Conservation (phyloP, 768 basidiomycete species). For the Fistulinella prunicolor region DNA sequence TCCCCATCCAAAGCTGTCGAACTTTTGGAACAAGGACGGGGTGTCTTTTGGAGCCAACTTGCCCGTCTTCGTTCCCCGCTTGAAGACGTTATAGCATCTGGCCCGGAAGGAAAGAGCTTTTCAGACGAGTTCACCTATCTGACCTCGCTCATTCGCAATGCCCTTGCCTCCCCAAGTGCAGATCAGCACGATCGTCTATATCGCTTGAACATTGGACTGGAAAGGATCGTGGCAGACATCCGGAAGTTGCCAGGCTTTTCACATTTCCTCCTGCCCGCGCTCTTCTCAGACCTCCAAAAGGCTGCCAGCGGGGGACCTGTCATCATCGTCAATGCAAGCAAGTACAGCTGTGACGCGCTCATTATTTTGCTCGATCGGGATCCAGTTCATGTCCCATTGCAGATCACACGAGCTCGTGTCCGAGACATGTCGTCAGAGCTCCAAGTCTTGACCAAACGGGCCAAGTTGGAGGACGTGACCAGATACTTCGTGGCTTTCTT, state of each 20-base stretch:
- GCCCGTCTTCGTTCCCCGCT: too few relatives aligned
- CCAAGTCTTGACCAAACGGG: not conserved
- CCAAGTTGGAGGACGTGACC: not conserved
- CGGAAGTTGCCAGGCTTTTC: not conserved
- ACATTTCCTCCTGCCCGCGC: not conserved
- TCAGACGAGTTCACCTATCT: too few relatives aligned
- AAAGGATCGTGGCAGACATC: not conserved
- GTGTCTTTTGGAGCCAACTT: too few relatives aligned
- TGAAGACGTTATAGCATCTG: too few relatives aligned
- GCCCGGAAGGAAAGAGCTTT: too few relatives aligned
- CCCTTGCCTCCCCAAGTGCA: too few relatives aligned
- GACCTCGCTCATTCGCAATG: too few relatives aligned
- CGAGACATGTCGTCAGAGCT: not conserved
- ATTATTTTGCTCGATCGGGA: not conserved
- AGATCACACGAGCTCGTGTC: not conserved
- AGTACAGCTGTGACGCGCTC: not conserved
- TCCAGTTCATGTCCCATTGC: not conserved
- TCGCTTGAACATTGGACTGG: not conserved
- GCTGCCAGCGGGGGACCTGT: not conserved
- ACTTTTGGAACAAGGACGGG: too few relatives aligned
- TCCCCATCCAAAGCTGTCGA: too few relatives aligned
- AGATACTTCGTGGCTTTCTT: not conserved
- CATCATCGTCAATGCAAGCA: not conserved
- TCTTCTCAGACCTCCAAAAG: not conserved
- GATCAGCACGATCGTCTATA: not conserved